Evolutionary conservation across 2,329 filamentous ascomycete species (phyloP), one percentile per base, ranked within the genome.

Genomic region (Colletotrichum tanaceti): DNA sequence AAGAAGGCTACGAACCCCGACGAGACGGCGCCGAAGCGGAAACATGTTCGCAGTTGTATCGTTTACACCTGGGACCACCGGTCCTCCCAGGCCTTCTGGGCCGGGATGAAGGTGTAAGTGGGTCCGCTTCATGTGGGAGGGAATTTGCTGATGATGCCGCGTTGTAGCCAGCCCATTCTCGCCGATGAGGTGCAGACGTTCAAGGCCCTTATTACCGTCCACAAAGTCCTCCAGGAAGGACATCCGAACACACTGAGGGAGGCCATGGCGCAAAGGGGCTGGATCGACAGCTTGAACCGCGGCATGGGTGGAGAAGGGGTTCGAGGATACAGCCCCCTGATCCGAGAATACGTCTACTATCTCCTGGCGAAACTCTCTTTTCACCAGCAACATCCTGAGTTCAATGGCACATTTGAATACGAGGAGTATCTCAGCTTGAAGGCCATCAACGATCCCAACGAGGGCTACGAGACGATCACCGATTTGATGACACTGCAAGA

Each of bases 41-140:
- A 99, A 83, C 96, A 99, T 92, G 96, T 99, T 67, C 93, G 96
- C 77, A 94, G 92, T 80, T 97, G 93, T 78, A 99, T 99, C 76
- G 95, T 99, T 53, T 98, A 98, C 81, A 98, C 95, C 68, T 99
- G 96, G 96, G 96, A 99, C 82, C 94, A 99, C 84, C 97, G 97
- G 83, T 97, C 92, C 72, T 97, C 94, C 49, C 87, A 90, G 78
- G 93, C 94, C 77, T 99, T 99, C 80, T 99, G 96, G 96, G 90
- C 93, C 65, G 95, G 94, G 78, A 97, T 99, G 87, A 99, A 99
- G 89, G 94, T 98, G 91, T 97, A 87, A 74, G 91, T 86, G 60
- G 52, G 52, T 63, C 49, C 58, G 18, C n/a, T 32, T 20, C 14
- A 52, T 49, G 49, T 35, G 28, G 20, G 49, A 38, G 18, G 41